Conservation (phyloP, 1,284 basidiomycete species). For the Cystobasidiaceae sp. region DNA sequence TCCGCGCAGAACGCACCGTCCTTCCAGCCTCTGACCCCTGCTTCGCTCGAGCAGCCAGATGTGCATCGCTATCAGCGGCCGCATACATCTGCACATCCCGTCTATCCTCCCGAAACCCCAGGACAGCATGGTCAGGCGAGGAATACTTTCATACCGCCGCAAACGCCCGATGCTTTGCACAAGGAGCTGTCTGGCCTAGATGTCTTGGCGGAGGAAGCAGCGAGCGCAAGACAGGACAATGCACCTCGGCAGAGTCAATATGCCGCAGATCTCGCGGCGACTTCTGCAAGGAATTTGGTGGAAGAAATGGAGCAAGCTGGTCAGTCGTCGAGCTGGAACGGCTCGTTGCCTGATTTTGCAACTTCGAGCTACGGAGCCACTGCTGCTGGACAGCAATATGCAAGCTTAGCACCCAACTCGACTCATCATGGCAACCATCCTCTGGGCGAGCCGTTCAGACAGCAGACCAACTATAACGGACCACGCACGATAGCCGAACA, state of each 20-base stretch:
- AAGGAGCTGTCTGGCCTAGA: constrained; percentile 34
- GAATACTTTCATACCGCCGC: no score
- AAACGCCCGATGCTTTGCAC: constrained; percentile 12
- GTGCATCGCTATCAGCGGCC: constrained; percentile 13
- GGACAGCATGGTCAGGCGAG: no score
- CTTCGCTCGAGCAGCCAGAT: constrained; percentile 3
- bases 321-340: background rate
- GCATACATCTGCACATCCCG: no score
- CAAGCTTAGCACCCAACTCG: background rate
- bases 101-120: background rate
- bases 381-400: background rate
- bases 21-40: constrained; percentile 1
- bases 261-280: background rate
- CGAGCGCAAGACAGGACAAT: constrained; percentile 9
- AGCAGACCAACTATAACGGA: background rate
- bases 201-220: constrained; percentile 36
- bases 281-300: constrained; percentile 8
- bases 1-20: background rate
- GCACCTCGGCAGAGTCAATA: background rate
- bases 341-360: background rate
- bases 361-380: background rate
- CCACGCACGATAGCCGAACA: background rate
- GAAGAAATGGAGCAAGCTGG: background rate
- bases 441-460: constrained; percentile 4
- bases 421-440: background rate